phyloP scores from a whole-genome alignment of 1,139 yeast genomes.

The Geotrichum phurueaensis region DNA sequence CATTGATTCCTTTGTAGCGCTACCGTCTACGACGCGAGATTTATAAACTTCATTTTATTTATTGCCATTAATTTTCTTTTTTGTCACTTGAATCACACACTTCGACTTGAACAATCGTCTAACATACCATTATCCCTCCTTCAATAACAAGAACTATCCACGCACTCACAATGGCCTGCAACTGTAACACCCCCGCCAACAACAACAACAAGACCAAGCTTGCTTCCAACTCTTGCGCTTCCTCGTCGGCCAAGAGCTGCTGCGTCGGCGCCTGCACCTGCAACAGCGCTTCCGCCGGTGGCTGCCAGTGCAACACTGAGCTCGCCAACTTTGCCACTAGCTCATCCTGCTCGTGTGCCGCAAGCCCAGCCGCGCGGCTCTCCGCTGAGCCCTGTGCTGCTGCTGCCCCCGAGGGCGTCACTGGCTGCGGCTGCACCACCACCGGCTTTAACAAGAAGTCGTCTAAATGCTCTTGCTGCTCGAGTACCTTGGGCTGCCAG shows the following conservation, averaged over 20 bases:
- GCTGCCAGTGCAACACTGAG: neutral
- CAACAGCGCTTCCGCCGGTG: neutral
- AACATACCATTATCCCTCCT: too few relatives aligned
- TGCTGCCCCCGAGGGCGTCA: neutral
- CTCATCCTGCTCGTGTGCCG: neutral
- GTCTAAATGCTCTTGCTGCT: slow-evolving; percentile 8
- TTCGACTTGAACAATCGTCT: too few relatives aligned
- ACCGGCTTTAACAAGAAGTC: slow-evolving; percentile 7
- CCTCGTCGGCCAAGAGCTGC: neutral
- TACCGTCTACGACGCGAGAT: too few relatives aligned
- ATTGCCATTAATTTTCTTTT: too few relatives aligned
- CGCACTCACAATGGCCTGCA: slow-evolving; percentile 3
- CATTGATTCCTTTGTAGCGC: too few relatives aligned
- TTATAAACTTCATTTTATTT: too few relatives aligned
- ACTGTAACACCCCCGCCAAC: neutral
- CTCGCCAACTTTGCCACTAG: neutral
- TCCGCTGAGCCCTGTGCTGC: neutral
- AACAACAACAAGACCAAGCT: neutral
- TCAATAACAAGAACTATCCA: neutral
- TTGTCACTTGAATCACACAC: too few relatives aligned
- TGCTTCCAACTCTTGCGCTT: neutral
- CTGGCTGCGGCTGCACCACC: slow-evolving; percentile 8
- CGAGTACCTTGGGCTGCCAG: slow-evolving; percentile 8
- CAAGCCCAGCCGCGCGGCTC: neutral
- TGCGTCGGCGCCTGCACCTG: neutral